Percentiles rank a stretch among this genome's conserved stretches.
Conservation (phyloP, 306 rosid genomes). For the Trifolium subterraneum region DNA sequence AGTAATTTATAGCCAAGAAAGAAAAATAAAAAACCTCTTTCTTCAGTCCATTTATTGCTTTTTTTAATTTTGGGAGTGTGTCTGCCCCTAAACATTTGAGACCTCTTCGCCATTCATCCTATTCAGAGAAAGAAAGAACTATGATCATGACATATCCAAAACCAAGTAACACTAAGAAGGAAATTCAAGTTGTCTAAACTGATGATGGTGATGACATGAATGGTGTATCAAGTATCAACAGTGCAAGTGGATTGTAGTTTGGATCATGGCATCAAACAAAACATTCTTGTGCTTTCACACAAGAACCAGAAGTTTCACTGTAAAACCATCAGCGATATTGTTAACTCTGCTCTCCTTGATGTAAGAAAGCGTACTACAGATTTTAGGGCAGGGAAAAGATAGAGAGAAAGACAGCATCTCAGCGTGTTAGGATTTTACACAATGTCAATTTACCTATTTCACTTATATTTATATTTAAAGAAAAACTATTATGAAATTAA, state of each 20-base stretch:
- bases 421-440: neutral
- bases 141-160: conserved; percentile 16
- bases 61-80: conserved; percentile 54
- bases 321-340: neutral
- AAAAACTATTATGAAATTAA: neutral
- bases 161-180: conserved; percentile 13
- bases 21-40: conserved; percentile 54
- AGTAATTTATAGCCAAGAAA: conserved; percentile 13
- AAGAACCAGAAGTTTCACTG: conserved; percentile 11
- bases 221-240: conserved; percentile 27
- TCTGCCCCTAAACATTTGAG: conserved; percentile 57
- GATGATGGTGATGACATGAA: conserved; percentile 23
- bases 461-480: neutral
- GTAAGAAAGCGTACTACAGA: conserved; percentile 5
- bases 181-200: conserved; percentile 33
- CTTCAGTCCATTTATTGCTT: conserved; percentile 56
- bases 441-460: conserved; percentile 1
- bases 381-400: neutral
- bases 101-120: conserved; percentile 85
- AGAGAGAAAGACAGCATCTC: conserved; percentile 2
- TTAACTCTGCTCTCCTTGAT: conserved; percentile 1
- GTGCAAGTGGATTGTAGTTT: conserved; percentile 20
- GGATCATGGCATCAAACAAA: conserved; percentile 13
- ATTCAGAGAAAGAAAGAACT: conserved; percentile 29
- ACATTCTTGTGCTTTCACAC: conserved; percentile 7